Base-by-base conservation (phyloP, 2,329 filamentous ascomycete species). In the Fonsecaea monophora region DNA sequence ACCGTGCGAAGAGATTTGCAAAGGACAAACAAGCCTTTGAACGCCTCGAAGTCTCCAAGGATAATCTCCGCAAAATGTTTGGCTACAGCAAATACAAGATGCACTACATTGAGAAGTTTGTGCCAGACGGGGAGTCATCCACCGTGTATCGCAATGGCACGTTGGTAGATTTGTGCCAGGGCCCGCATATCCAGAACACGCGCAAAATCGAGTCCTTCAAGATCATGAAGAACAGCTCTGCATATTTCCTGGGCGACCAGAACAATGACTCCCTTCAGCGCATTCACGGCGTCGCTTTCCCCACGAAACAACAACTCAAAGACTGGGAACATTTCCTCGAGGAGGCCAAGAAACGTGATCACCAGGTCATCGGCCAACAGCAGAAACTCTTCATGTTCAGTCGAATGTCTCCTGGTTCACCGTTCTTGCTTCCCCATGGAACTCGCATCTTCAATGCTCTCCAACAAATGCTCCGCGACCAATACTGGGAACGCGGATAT, bases 301-400 rank as follows among this genome's bases (percentile, higher is more conserved):
- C 94, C 3, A 93, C 97, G 80, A 98, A 99, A 87, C 96, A 97
- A 82, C 87, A 89, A 75, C 92, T 99, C 82, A 89, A 91, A 55
- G 93, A 96, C 75, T 93, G 98, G 83, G 89, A 96, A 82, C 93
- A 94, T 76, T 96, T 96, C 81, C 86, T 99, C 35, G 94, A 97
- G 75, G 95, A 99, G 81, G 95, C 95, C n/a, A 94, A 95, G 68
- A 97, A 97, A 85, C 90, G 95, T 70, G 95, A 98, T 76, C 95
- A 99, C 78, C 86, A 94, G 72, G 92, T 92, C 81, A 94, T 99
- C 72, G 95, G 94, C 71, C 92, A 90, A 77, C 94, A 98, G 70
- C 95, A 99, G 79, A 94, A 98, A 77, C 88, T 99, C 8, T 99
- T 97, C 85, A 96, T 97, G 84, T 99, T 97, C 83, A 90, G 96